Evolutionary conservation across 2,329 filamentous ascomycete genomes (phyloP), one percentile per base, ranked within the genome.

Genomic region (Colletotrichum simmondsii): DNA sequence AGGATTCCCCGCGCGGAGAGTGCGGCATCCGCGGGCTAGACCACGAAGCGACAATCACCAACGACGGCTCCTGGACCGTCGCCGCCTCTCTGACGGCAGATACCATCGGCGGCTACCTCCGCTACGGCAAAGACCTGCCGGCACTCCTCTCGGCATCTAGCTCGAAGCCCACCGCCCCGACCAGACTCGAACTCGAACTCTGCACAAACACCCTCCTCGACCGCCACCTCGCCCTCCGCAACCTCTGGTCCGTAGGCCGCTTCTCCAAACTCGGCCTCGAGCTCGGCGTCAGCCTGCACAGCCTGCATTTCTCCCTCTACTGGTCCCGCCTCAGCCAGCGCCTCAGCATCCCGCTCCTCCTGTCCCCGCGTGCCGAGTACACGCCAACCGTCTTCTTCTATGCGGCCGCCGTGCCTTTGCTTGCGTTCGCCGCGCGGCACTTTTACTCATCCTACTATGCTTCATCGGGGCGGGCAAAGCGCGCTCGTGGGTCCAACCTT

Each of bases 311-410:
- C 57, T 86, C 85, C 11, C 77, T 86, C 2, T 86, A 87, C 79
- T 86, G 85, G 84, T 85, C 86, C 2, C 82, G 84, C 1, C 81
- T 85, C 30, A 81, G 81, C 30, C 85, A 87, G 75, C 81, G 84
- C 19, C 77, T 88, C 75, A 82, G 81, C 71, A 62, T 88, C 30
- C 86, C 86, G 2, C 74, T 88, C 30, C 76, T 86, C 35, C 76
- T 87, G 42, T 80, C 83, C 7, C 78, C 80, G 26, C 76, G 76
- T 24, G 67, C 78, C 49, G 70, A 76, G 37, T 61, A 80, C 58
- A 77, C 73, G 26, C 74, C 80, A 0, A 76, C 76, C 19, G 64
- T 84, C 11, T 75, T 85, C 10, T 81, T 86, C 66, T 85, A 81
- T 81, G 79, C 80, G 2, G 79, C 79, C 1, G 78, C 83, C 4